Evolutionary conservation across 108 stramenopile genomes (phyloP).

Genomic region (Nitzschia sp.): DNA sequence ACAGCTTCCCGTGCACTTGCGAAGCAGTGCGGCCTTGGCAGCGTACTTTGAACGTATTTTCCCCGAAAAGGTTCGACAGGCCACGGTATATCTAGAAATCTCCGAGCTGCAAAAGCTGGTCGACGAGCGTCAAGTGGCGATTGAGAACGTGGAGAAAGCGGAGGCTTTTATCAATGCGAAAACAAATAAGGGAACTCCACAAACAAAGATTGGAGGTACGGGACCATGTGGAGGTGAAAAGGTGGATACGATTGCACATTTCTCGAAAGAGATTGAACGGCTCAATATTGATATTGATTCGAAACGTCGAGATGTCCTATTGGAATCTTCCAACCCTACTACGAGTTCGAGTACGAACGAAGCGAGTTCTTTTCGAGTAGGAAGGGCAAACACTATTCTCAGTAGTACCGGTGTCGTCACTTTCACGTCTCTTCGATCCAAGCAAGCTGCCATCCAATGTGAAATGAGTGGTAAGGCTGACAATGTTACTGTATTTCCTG

Average conservation of each 20-base stretch:
- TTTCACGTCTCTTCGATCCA: slow-evolving; percentile 1
- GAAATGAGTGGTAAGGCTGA: neutral
- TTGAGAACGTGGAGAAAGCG: slow-evolving; percentile 1
- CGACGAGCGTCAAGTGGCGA: slow-evolving; percentile 6
- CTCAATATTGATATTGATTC: neutral
- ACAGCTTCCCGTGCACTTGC: no score
- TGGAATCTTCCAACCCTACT: no score
- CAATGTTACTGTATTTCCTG: neutral
- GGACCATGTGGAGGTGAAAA: neutral
- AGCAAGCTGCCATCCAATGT: slow-evolving; percentile 3
- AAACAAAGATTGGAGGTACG: neutral
- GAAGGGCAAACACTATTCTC: no score
- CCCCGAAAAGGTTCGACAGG: no score
- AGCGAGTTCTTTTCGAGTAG: no score
- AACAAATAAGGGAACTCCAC: neutral
- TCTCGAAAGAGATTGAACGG: neutral
- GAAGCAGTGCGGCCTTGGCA: no score
- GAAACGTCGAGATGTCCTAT: no score
- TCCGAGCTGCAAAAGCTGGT: neutral
- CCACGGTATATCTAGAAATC: no score
- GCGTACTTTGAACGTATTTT: no score
- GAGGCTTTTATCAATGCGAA: neutral
- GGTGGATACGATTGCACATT: neutral
- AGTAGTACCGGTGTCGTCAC: neutral
- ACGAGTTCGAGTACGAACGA: no score